Evolutionary conservation across 2,329 filamentous ascomycete species (phyloP).

Genomic region (Ilyonectria sp.): DNA sequence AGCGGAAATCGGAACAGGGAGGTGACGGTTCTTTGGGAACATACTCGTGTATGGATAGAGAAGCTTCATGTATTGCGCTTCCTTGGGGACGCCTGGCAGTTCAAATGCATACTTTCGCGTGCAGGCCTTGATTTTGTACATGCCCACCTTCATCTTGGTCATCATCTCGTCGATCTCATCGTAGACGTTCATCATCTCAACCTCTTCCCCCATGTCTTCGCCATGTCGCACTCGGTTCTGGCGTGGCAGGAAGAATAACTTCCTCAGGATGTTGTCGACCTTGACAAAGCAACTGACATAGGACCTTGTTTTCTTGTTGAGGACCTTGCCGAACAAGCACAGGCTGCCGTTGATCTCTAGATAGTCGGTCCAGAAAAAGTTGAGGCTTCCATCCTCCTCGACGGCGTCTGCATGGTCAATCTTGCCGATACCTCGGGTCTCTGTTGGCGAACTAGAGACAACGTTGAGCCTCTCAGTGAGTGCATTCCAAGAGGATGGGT

Average conservation of each 20-base stretch:
- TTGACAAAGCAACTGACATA: constrained; percentile 97
- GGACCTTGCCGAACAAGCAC: constrained; percentile 95
- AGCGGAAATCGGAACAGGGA: constrained; percentile 23
- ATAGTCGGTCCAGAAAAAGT: constrained; percentile 98
- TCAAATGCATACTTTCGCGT: constrained; percentile 97
- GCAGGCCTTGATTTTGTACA: constrained; percentile 95
- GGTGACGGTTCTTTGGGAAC: constrained; percentile 10
- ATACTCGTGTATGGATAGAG: constrained; percentile 91
- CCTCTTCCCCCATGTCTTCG: constrained; percentile 80
- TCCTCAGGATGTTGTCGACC: constrained; percentile 92
- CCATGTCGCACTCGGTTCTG: constrained; percentile 71
- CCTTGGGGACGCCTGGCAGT: constrained; percentile 86
- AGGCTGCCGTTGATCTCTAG: constrained; percentile 92
- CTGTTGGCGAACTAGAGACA: constrained; percentile 79
- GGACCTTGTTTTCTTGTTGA: constrained; percentile 84
- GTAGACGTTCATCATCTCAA: constrained; percentile 92
- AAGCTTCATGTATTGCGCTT: constrained; percentile 94
- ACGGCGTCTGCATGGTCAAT: constrained; percentile 86
- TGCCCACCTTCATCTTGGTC: constrained; percentile 86
- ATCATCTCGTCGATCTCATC: constrained; percentile 90
- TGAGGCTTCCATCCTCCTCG: constrained; percentile 92
- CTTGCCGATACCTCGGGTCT: constrained; percentile 80
- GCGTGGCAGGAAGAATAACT: constrained; percentile 93
- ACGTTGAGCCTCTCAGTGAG: constrained; percentile 91
- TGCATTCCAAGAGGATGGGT: constrained; percentile 90